Base-by-base conservation (phyloP, 2,329 filamentous ascomycete species). In the Talaromyces sp. region DNA sequence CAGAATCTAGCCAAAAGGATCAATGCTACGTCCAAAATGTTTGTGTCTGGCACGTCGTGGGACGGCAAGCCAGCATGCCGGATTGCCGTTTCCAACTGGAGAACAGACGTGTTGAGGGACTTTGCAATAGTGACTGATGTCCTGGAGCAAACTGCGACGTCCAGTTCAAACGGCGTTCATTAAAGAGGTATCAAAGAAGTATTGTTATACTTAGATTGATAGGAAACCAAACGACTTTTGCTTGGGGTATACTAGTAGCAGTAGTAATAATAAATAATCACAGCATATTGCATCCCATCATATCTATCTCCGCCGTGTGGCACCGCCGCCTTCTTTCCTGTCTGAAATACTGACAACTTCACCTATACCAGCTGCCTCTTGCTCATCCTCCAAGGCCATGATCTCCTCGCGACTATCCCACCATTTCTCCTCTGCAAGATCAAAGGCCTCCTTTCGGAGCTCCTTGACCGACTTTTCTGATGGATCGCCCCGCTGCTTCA, bases 321-420 rank as follows among this genome's bases (percentile, higher is more conserved):
- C 77, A 55, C 73, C 74, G 25, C 82, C 84, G 42, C 58, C 36
- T 44, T 82, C 76, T 49, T 82, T 85, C 65, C 86, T 86, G 68
- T 96, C 92, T 56, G 88, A 87, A 71, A 98, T 80, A 71, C 88
- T 95, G 59, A 98, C 91, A 51, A 98, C 91, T 79, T 98, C 95
- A 17, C 92, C 91, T 74, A 98, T 97, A 10, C 95, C 93, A 36
- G 92, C 91, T 55, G 90, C 93, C 76, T 97, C 93, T 79, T 98
- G 92, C 79, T 97, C 93, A 76, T 97, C 93, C 77, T 99, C 95
- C 71, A 98, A 77, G 7, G 87, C 89, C 59, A 88, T 89, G 66
- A 99, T 90, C 78, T 98, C 93, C 79, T 99, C 95, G 69, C 95
- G 85, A 72, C 89, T 92, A 81, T 97, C 95, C 95, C 95, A 99